Base-by-base conservation (phyloP, 2,329 filamentous ascomycete genomes). In the Penicillium aurantiogriseum region DNA sequence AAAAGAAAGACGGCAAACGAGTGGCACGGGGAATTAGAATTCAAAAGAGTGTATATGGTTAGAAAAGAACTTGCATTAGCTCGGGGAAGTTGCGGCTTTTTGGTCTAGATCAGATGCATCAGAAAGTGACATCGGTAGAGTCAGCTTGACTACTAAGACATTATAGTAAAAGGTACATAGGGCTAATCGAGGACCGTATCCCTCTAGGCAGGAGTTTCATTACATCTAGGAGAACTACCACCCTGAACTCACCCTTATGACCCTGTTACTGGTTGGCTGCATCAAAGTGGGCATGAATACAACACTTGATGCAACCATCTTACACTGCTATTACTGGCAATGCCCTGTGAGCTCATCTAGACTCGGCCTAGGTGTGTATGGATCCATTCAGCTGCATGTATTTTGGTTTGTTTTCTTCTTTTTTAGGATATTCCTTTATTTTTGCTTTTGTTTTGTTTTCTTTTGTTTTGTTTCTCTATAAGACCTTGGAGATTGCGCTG, bases 31-130 rank as follows among this genome's bases (percentile, higher is more conserved):
- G 33, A 43, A 49, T 48, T 25, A 38, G 25, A 38, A 57, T 36
- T 47, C 35, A 38, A 57, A 57, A 52, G 55, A 57, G 43, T 54
- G 55, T 54, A 57, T 57, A 57, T 57, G 31, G 25, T 25, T 54
- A 6, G 40, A 3, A 33, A 54, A 51, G 48, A 45, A 57, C 57
- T 50, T 59, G 44, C 52, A 56, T 63, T 57, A 51, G 42, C 29
- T 45, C 33, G 49, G 55, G 58, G 55, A 35, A 31, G 31, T 40
- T 36, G 38, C 35, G 43, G 55, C 45, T 49, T 43, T 63, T 60
- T 51, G 60, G 52, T 58, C 57, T 62, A 63, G 63, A 66, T 64
- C 40, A 38, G 60, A 66, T 59, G 46, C 29, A 64, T 64, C 64
- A 48, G 45, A 65, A 57, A 61, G 42, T 27, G 36, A 35, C 45